phyloP scores from a whole-genome alignment of 2,329 filamentous ascomycete genomes.

The Alternaria metachromatica region DNA sequence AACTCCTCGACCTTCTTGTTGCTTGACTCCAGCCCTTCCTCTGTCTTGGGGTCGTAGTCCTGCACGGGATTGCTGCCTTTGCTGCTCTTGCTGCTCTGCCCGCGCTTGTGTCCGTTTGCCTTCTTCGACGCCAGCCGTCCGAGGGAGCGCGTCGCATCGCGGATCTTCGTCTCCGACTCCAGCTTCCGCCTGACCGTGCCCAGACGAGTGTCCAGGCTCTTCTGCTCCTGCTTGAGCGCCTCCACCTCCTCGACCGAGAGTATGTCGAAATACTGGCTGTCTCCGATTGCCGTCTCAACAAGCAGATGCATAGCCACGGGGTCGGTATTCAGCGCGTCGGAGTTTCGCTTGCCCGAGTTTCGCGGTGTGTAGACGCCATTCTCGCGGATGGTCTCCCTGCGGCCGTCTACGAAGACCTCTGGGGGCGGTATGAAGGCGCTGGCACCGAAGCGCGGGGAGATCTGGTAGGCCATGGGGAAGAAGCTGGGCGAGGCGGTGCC shows the following conservation, averaged over 20 bases:
- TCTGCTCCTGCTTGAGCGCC: slow-evolving; percentile 84
- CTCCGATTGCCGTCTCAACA: slow-evolving; percentile 89
- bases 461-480: slow-evolving; percentile 47
- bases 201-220: slow-evolving; percentile 74
- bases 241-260: slow-evolving; percentile 92
- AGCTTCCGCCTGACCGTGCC: slow-evolving; percentile 83
- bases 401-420: slow-evolving; percentile 45
- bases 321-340: slow-evolving; percentile 54
- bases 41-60: slow-evolving; percentile 58
- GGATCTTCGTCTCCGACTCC: slow-evolving; percentile 88
- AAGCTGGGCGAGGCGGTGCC: slow-evolving; percentile 42
- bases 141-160: slow-evolving; percentile 89
- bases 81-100: slow-evolving; percentile 59
- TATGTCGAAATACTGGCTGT: slow-evolving; percentile 85
- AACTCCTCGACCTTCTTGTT: slow-evolving; percentile 86
- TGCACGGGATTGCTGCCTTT: slow-evolving; percentile 48
- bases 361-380: slow-evolving; percentile 38
- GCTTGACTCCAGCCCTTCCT: slow-evolving; percentile 75
- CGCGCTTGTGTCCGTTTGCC: slow-evolving; percentile 55
- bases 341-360: slow-evolving; percentile 37
- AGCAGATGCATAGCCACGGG: slow-evolving; percentile 85
- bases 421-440: slow-evolving; percentile 48
- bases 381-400: slow-evolving; percentile 35
- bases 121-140: slow-evolving; percentile 77
- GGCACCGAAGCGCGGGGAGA: slow-evolving; percentile 44